Base-by-base conservation (phyloP, 495 filamentous ascomycete species). In the Annulohypoxylon nitens region DNA sequence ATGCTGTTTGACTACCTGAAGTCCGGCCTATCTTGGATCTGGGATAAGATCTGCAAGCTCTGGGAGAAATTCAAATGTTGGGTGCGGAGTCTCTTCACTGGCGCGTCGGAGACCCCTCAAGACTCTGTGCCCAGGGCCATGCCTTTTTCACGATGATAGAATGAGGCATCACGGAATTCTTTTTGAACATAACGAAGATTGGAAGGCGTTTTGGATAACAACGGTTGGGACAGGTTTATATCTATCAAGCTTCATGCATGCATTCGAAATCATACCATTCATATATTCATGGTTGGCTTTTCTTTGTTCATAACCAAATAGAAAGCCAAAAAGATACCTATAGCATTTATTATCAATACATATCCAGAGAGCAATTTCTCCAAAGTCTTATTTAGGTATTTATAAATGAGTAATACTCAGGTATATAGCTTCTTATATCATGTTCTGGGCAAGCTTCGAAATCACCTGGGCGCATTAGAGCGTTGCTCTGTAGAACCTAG, bases 41-140 rank as follows among this genome's bases (percentile, higher is more conserved):
- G 51, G 51, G 51, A 55, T 34, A 55, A 55, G 26, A 55, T 55
- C 8, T 33, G 51, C 51, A 55, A 55, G 11, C 51, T 55, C 26
- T 55, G 51, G 51, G 51, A 55, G 51, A 55, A 34, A 33, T 55
- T 55, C 51, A 55, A 55, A 11, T 55, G 51, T 14, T 55, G 51
- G 51, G 51, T 55, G 3, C 51, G 14, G 26, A 55, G 25, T 12
- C 51, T 55, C 10, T 55, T 55, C 51, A 55, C 51, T 1, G 51
- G 26, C 25, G 25, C 51, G 16, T 55, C 51, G 51, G 51, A 55
- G 25, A 33, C 26, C 10, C 26, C 51, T 5, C 26, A 55, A 33
- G 51, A 55, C 10, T 33, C 23, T 8, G 12, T 55, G 26, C 51
- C 14, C 25, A 14, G 14, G 25, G 20, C 51, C 4, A 55, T 55